These are phyloP conservation scores for Eucalyptus regnans DNA, from an alignment of 345 rosid species.

Conservation along the genomic window DNA sequence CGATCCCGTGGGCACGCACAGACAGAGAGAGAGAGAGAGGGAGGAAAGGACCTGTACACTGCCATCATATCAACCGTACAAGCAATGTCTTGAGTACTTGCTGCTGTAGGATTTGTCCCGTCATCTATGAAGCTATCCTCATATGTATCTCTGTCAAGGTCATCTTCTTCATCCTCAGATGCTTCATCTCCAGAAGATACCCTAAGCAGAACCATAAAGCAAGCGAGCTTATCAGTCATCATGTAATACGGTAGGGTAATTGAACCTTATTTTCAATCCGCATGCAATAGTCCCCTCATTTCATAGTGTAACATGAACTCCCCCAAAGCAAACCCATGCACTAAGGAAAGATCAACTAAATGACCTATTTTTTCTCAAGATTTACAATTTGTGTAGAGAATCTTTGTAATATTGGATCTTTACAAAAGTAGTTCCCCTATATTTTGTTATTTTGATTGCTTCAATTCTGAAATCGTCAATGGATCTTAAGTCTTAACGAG, in stretches of 20 bases:
- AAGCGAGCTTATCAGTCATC: not conserved
- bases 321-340: not conserved
- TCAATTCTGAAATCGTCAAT: not conserved
- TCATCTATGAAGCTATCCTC: constrained; percentile 92
- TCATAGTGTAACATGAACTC: not conserved
- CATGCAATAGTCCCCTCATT: not conserved
- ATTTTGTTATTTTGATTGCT: not conserved
- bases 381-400: not conserved
- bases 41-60: constrained; percentile 61
- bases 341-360: not conserved
- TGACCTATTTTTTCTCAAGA: not conserved
- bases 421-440: not conserved
- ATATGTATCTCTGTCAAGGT: constrained; percentile 25
- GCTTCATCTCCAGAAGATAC: constrained; percentile 69
- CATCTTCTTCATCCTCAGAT: constrained; percentile 57
- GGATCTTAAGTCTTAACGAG: not conserved
- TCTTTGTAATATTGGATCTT: not conserved
- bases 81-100: constrained; percentile 41
- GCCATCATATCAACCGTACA: constrained; percentile 80
- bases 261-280: not conserved
- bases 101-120: constrained; percentile 36
- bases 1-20: not conserved
- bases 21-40: not conserved
- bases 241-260: not conserved
- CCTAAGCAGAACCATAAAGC: constrained; percentile 15